Evolutionary conservation across 1,284 basidiomycete species (phyloP).

Genomic region (Fomes fomentarius): DNA sequence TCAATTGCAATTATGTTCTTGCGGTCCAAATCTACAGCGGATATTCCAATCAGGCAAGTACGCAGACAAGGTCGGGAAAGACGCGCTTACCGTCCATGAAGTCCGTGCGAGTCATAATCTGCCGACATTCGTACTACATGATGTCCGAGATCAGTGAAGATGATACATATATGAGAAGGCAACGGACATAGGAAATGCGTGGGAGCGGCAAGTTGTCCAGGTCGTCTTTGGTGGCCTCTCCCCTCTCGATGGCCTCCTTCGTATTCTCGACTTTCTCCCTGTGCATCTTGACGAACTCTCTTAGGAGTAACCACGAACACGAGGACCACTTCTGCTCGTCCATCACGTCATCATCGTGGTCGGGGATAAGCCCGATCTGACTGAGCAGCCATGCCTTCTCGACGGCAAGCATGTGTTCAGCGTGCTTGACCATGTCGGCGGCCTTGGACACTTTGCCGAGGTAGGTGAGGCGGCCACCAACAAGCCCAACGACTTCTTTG

Average conservation of each 20-base stretch:
- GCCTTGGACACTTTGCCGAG: constrained; percentile 65
- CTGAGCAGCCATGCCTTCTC: constrained; percentile 82
- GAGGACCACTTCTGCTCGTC: constrained; percentile 86
- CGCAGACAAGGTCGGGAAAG: neutral
- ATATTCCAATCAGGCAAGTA: neutral
- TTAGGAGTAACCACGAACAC: constrained; percentile 76
- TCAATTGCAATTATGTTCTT: constrained; percentile 79
- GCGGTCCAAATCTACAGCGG: constrained; percentile 56
- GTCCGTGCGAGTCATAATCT: constrained; percentile 84
- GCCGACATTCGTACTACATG: constrained; percentile 60
- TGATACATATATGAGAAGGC: constrained; percentile 12
- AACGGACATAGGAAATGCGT: constrained; percentile 29
- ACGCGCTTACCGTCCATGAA: constrained; percentile 66
- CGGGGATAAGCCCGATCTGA: constrained; percentile 70
- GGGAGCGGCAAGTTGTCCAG: constrained; percentile 55
- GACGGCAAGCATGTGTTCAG: constrained; percentile 61
- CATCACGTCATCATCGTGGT: constrained; percentile 89
- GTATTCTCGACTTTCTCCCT: constrained; percentile 51
- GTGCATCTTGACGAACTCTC: constrained; percentile 66
- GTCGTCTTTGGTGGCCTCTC: constrained; percentile 38
- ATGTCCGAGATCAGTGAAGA: neutral
- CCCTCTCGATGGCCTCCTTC: constrained; percentile 43
- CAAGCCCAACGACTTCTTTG: constrained; percentile 55
- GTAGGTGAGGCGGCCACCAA: constrained; percentile 81
- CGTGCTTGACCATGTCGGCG: constrained; percentile 64